A percentile compares a stretch with the other conserved stretches of the same genome.
Evolutionary conservation across 306 rosid genomes (phyloP).

Genomic region (Rosa lucieae): DNA sequence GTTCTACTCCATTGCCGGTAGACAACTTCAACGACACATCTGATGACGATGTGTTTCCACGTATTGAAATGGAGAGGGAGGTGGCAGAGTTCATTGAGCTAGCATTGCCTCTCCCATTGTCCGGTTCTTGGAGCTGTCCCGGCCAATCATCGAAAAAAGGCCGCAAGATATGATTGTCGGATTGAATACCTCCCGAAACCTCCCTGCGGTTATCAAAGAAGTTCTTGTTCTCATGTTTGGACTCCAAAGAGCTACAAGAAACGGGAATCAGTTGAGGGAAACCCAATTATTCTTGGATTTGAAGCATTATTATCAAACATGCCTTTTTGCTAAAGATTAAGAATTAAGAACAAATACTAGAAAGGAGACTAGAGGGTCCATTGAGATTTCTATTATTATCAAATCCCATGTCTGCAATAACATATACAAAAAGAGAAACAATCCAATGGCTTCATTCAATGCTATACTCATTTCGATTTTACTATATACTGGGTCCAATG

Average conservation of each 20-base stretch:
- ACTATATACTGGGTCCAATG: background rate
- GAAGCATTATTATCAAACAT: conserved; percentile 10
- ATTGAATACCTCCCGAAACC: conserved; percentile 44
- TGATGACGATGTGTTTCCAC: conserved; percentile 56
- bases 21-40: conserved; percentile 86
- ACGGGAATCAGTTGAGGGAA: background rate
- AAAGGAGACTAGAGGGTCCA: background rate
- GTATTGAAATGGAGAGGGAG: conserved; percentile 70
- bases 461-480: background rate
- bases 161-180: conserved; percentile 70
- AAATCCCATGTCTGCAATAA: background rate
- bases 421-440: background rate
- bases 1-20: conserved; percentile 55
- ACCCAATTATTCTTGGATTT: conserved; percentile 7
- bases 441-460: background rate
- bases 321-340: background rate
- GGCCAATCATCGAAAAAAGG: conserved; percentile 99
- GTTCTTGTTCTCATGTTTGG: conserved; percentile 42
- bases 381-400: conserved; percentile 7
- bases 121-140: conserved; percentile 57
- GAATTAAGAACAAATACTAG: background rate
- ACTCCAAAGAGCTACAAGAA: conserved; percentile 44
- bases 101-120: conserved; percentile 36
- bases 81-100: conserved; percentile 47
- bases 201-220: conserved; percentile 37